These are phyloP conservation scores for Skeletonema grethae DNA, from an alignment of 108 stramenopile genomes.

Conservation along the genomic window DNA sequence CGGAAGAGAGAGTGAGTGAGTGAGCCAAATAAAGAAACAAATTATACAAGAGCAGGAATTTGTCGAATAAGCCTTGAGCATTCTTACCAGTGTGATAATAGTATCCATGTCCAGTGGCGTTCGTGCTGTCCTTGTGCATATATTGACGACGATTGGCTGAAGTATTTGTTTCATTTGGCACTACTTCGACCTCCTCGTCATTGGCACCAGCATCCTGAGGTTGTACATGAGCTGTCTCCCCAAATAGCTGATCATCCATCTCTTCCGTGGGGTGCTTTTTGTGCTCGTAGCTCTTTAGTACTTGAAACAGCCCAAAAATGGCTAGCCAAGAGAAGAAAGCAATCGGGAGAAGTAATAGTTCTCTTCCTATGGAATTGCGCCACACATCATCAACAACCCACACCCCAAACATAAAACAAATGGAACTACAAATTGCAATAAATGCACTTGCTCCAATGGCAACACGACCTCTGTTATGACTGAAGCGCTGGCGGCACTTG, in stretches of 20 bases:
- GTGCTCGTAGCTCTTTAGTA: slow-evolving; percentile 11
- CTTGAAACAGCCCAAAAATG: slow-evolving; percentile 9
- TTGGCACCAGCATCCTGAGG: slow-evolving; percentile 8
- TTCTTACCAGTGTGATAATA: slow-evolving; percentile 25
- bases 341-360: not conserved
- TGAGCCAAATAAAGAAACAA: not conserved
- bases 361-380: slow-evolving; percentile 4
- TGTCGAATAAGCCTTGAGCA: not conserved
- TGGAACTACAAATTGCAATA: slow-evolving; percentile 1
- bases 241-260: not conserved
- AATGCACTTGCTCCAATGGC: slow-evolving; percentile 20
- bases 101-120: not conserved
- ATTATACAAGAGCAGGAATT: not conserved
- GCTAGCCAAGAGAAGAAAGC: slow-evolving; percentile 28
- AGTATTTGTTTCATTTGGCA: not conserved
- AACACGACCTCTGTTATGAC: slow-evolving; percentile 4
- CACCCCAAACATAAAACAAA: slow-evolving; percentile 18
- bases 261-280: not conserved
- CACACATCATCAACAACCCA: not conserved
- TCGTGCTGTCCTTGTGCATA: not conserved
- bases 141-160: not conserved
- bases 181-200: slow-evolving; percentile 3
- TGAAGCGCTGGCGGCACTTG: slow-evolving; percentile 16
- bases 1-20: not conserved
- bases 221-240: not conserved